These are phyloP conservation scores for Leptodermis oblonga DNA, from an alignment of 257 asterid genomes.

Conservation along the genomic window DNA sequence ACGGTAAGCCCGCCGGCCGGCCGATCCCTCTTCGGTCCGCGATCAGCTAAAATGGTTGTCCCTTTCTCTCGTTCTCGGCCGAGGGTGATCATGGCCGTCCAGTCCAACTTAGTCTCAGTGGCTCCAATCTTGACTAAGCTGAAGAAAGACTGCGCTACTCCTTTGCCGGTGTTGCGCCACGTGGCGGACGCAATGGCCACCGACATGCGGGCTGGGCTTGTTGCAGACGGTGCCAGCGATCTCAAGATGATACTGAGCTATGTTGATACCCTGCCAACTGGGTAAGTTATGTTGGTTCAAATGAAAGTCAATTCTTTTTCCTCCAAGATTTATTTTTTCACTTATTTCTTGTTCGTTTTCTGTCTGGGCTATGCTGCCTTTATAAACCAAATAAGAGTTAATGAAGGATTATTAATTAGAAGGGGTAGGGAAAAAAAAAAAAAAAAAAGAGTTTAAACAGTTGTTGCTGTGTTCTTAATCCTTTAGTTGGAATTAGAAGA, in stretches of 20 bases:
- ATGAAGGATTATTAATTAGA: too few relatives aligned
- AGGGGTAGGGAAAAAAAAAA: too few relatives aligned
- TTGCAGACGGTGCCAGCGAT: conserved; percentile 54
- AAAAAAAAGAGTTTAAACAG: background rate
- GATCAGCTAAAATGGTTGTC: conserved; percentile 13
- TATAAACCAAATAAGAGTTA: too few relatives aligned
- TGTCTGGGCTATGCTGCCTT: background rate
- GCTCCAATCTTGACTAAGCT: conserved; percentile 52
- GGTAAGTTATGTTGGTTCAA: conserved; percentile 30
- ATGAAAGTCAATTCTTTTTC: background rate
- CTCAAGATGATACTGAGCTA: conserved; percentile 84
- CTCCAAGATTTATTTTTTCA: background rate
- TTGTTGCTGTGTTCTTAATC: background rate
- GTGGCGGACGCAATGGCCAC: conserved; percentile 71
- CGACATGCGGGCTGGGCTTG: conserved; percentile 75
- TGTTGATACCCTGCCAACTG: conserved; percentile 65
- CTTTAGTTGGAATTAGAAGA: background rate
- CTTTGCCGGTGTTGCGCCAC: conserved; percentile 63
- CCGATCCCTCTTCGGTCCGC: conserved; percentile 34
- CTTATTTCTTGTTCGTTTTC: background rate
- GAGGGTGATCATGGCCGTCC: conserved; percentile 38
- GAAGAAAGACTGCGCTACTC: conserved; percentile 68
- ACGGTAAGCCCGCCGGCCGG: conserved; percentile 34
- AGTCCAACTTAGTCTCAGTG: conserved; percentile 30
- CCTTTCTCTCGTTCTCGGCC: conserved; percentile 27